These are phyloP conservation scores for Wallacemonas sp. DNA, from an alignment of 208 protist species.

Conservation along the genomic window DNA sequence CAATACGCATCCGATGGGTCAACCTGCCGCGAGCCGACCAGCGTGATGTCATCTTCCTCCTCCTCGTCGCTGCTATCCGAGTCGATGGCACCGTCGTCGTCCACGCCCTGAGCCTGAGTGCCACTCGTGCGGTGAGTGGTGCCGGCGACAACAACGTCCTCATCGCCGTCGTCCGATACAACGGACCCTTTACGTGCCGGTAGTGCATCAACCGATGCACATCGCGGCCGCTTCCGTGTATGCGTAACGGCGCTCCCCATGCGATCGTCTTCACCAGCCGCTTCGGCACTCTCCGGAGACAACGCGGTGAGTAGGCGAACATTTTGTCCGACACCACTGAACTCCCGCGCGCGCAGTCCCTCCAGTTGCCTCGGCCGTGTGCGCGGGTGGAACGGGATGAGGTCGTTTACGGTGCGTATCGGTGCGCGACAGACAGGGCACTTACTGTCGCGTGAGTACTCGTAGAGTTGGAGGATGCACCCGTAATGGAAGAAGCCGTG, in stretches of 20 bases:
- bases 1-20: slow-evolving; percentile 47
- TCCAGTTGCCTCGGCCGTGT: slow-evolving; percentile 11
- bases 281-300: too few relatives aligned
- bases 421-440: slow-evolving; percentile 76
- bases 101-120: too few relatives aligned
- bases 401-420: slow-evolving; percentile 18
- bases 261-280: neutral
- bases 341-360: too few relatives aligned
- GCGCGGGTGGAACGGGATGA: slow-evolving; percentile 51
- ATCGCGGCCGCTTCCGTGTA: neutral
- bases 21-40: slow-evolving; percentile 44
- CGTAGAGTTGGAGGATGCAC: slow-evolving; percentile 68
- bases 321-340: too few relatives aligned
- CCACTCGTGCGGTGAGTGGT: too few relatives aligned
- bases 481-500: slow-evolving; percentile 69
- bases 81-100: neutral
- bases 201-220: too few relatives aligned
- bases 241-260: neutral
- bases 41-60: slow-evolving; percentile 26
- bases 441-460: slow-evolving; percentile 29
- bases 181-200: too few relatives aligned
- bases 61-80: neutral
- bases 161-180: too few relatives aligned
- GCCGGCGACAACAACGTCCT: too few relatives aligned
- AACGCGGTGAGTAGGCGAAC: too few relatives aligned